These are phyloP conservation scores for Jatropha curcas DNA, from an alignment of 345 rosid species.

Conservation along the genomic window DNA sequence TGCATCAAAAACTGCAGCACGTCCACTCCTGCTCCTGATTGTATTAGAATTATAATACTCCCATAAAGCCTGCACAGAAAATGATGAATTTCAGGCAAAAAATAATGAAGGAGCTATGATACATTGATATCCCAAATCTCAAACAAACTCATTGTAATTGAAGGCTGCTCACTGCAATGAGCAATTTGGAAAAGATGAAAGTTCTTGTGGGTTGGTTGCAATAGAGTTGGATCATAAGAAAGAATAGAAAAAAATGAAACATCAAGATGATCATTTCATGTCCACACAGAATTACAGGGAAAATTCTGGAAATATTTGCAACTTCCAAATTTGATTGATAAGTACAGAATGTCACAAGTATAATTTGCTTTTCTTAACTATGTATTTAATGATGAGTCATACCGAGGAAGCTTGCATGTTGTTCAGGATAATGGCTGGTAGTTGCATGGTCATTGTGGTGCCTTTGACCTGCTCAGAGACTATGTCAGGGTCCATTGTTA, in stretches of 20 bases:
- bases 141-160: not conserved
- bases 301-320: not conserved
- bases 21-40: constrained; percentile 32
- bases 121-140: not conserved
- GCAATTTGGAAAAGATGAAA: not conserved
- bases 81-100: not conserved
- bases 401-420: constrained; percentile 43
- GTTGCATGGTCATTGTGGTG: constrained; percentile 36
- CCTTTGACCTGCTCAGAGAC: constrained; percentile 37
- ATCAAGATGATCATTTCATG: not conserved
- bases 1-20: constrained; percentile 35
- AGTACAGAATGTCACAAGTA: not conserved
- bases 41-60: constrained; percentile 46
- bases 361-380: not conserved
- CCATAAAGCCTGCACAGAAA: constrained; percentile 40
- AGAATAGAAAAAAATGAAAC: no score
- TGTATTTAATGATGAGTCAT: constrained; percentile 8
- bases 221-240: not conserved
- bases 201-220: not conserved
- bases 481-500: constrained; percentile 43
- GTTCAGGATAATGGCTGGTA: constrained; percentile 46
- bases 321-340: not conserved
- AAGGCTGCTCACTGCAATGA: not conserved
- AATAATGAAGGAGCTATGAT: not conserved
- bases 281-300: not conserved